Evolutionary conservation across 352 stramenopile species (phyloP), one percentile per base, ranked within the genome.

Genomic region (Phytophthora megakarya): DNA sequence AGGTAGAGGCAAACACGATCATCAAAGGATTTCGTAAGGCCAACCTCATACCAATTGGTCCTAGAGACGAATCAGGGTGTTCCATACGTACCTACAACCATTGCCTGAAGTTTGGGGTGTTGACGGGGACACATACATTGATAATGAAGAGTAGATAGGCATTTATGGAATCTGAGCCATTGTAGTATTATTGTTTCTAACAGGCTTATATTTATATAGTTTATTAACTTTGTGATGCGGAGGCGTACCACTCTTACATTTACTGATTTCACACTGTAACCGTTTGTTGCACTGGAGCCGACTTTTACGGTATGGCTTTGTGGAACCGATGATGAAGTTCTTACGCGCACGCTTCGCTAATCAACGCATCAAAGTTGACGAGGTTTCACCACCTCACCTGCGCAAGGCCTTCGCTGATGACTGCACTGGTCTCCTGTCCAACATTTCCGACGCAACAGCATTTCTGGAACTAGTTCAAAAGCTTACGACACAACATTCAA

Each of bases 251-350:
- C 61, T 65, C n/a, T 21, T 57, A 13, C 13, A 39, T 39, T 39
- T 39, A 15, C 5, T 39, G 33, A 39, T 15, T 5, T 39, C 33
- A 11, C 33, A 15, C 33, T 39, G 33, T 32, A 32, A 32, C 26
- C 26, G 9, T 32, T 32, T 32, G 26, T 32, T 9, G 26, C 26
- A 32, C 26, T 32, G 26, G 26, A 32, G 26, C 26, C 26, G 26
- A n/a, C n/a, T n/a, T n/a, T n/a, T n/a, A n/a, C n/a, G n/a, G n/a
- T n/a, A n/a, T n/a, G n/a, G n/a, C 6, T 69, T 59, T 19, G 10
- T 69, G 3, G 51, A 69, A 12, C 51, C 61, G 16, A 52, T 69
- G 45, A 10, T 69, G 32, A 69, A 59, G 22, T 64, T 44, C 18
- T 45, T 54, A 32, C 37, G 52, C 1, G n/a, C 9, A 1, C 16